These are phyloP conservation scores for Claviceps arundinis DNA, from an alignment of 2,329 filamentous ascomycete genomes.

Conservation along the genomic window DNA sequence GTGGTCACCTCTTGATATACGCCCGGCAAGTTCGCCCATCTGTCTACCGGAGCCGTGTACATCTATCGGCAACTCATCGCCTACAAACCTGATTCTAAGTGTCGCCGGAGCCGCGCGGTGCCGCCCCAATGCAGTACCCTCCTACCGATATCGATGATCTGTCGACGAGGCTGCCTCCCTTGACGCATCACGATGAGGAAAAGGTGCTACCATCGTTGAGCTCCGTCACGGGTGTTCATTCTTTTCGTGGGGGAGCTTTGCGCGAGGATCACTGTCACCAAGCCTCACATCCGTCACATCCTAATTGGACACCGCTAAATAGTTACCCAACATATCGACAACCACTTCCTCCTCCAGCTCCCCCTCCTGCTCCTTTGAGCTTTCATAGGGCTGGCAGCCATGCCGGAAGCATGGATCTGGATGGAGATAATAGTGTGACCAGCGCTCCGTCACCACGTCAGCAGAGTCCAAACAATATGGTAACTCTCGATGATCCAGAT, in stretches of 20 bases:
- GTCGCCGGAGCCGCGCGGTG: background rate
- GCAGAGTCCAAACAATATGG: conserved; percentile 29
- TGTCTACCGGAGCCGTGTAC: background rate
- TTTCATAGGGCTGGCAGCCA: conserved; percentile 30
- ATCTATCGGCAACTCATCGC: background rate
- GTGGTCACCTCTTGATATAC: background rate
- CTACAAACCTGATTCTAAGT: background rate
- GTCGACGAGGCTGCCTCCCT: conserved; percentile 13
- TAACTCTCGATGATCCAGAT: conserved; percentile 52
- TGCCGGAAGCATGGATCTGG: conserved; percentile 32
- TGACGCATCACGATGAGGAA: conserved; percentile 15
- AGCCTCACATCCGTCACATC: conserved; percentile 15
- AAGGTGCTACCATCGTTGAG: conserved; percentile 24
- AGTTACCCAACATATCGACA: conserved; percentile 32
- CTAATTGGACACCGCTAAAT: conserved; percentile 35
- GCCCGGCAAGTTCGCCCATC: background rate
- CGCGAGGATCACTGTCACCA: conserved; percentile 7
- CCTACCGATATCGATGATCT: conserved; percentile 15
- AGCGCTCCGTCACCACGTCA: conserved; percentile 32
- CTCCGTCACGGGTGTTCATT: conserved; percentile 19
- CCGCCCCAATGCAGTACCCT: conserved; percentile 14
- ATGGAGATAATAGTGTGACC: conserved; percentile 24
- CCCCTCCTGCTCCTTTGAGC: conserved; percentile 8
- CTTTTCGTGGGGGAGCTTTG: conserved; percentile 11
- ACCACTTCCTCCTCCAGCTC: conserved; percentile 8